A percentile compares a stretch with the other conserved stretches of the same genome.
Evolutionary conservation across 495 filamentous ascomycete species (phyloP).

Genomic region (Penicillium lagena): DNA sequence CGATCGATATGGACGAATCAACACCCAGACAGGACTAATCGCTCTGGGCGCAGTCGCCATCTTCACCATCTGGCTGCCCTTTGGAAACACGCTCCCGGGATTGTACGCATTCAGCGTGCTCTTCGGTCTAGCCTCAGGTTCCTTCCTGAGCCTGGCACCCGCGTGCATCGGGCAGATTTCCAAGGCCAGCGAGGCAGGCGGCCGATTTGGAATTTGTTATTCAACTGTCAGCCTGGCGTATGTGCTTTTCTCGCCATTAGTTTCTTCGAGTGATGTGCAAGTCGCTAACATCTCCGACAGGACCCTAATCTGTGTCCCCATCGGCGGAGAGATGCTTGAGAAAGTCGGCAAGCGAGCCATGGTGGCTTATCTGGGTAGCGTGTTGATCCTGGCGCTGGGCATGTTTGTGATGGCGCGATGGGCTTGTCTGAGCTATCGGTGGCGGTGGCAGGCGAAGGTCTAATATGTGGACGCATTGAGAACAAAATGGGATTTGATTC

Average conservation of each 20-base stretch:
- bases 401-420: slow-evolving; percentile 40
- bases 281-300: slow-evolving; percentile 9
- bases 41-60: slow-evolving; percentile 40
- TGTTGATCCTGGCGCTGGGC: slow-evolving; percentile 29
- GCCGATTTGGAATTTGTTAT: slow-evolving; percentile 62
- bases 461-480: slow-evolving; percentile 5
- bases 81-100: slow-evolving; percentile 39
- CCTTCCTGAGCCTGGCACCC: slow-evolving; percentile 55
- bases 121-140: slow-evolving; percentile 57
- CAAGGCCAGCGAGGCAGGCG: slow-evolving; percentile 54
- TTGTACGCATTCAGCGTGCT: slow-evolving; percentile 53
- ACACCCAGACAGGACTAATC: slow-evolving; percentile 39
- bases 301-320: slow-evolving; percentile 33
- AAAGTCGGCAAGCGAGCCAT: slow-evolving; percentile 28
- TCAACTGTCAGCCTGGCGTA: slow-evolving; percentile 57
- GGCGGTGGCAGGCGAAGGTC: slow-evolving; percentile 36
- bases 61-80: slow-evolving; percentile 53
- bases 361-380: slow-evolving; percentile 29
- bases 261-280: neutral
- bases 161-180: slow-evolving; percentile 59
- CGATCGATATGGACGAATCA: slow-evolving; percentile 67
- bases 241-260: slow-evolving; percentile 1
- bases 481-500: neutral
- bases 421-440: slow-evolving; percentile 43
- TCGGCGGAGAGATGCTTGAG: slow-evolving; percentile 37